phyloP scores from a whole-genome alignment of 2,329 filamentous ascomycete species.

The Botrytis byssoidea region DNA sequence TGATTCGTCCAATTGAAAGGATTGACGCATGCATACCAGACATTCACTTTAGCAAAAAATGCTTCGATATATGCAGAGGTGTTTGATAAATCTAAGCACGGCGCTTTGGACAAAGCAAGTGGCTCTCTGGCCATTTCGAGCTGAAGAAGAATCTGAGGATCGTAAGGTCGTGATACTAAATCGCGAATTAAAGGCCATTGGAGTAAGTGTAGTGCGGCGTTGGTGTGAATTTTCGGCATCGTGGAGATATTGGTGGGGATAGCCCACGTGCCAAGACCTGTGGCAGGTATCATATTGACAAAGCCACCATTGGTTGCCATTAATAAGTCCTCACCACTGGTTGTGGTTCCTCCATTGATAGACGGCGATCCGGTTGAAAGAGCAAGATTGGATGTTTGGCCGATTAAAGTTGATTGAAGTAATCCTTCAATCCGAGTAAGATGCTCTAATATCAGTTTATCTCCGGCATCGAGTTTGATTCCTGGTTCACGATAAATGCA shows the following conservation, averaged over 20 bases:
- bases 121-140: slow-evolving; percentile 78
- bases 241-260: slow-evolving; percentile 71
- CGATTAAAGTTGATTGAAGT: slow-evolving; percentile 66
- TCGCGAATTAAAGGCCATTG: slow-evolving; percentile 81
- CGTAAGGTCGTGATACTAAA: slow-evolving; percentile 72
- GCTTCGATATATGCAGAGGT: slow-evolving; percentile 73
- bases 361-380: slow-evolving; percentile 62
- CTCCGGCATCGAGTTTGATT: slow-evolving; percentile 82
- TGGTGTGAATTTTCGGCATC: slow-evolving; percentile 83
- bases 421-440: slow-evolving; percentile 75
- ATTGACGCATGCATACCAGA: slow-evolving; percentile 85
- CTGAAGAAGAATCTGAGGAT: slow-evolving; percentile 77
- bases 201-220: slow-evolving; percentile 72
- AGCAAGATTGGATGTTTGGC: slow-evolving; percentile 50
- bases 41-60: slow-evolving; percentile 77
- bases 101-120: slow-evolving; percentile 63
- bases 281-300: slow-evolving; percentile 56
- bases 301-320: slow-evolving; percentile 46
- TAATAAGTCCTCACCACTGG: slow-evolving; percentile 57
- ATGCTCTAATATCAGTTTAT: slow-evolving; percentile 80
- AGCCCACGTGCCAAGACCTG: slow-evolving; percentile 71
- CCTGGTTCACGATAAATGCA: slow-evolving; percentile 83
- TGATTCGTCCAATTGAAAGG: slow-evolving; percentile 76
- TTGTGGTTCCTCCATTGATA: slow-evolving; percentile 61
- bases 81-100: slow-evolving; percentile 70